These are phyloP conservation scores for Conticribra guillardii DNA, from an alignment of 108 stramenopile species.

Conservation along the genomic window DNA sequence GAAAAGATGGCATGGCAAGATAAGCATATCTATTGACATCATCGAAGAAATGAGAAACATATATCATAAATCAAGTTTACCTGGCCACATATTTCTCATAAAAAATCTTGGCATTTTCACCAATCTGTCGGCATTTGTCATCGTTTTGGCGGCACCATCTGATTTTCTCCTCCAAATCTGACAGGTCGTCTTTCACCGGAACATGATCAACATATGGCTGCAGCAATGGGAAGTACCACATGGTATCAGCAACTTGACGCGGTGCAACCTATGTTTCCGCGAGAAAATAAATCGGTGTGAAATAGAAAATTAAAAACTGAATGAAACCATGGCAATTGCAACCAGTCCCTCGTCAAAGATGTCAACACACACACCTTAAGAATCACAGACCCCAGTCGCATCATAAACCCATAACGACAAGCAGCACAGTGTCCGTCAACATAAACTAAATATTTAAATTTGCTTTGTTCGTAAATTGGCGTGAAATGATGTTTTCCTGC, in stretches of 20 bases:
- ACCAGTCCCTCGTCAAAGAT: background rate
- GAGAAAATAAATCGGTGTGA: no score
- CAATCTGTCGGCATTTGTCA: constrained; percentile 92
- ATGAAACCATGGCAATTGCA: background rate
- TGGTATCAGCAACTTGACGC: constrained; percentile 93
- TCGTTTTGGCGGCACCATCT: constrained; percentile 97
- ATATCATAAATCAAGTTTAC: constrained; percentile 5
- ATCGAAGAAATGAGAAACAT: background rate
- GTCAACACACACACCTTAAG: constrained; percentile 65
- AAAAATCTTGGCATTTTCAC: constrained; percentile 74
- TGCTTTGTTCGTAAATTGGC: constrained; percentile 98
- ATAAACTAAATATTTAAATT: constrained; percentile 98
- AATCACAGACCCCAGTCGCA: constrained; percentile 98
- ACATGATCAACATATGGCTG: constrained; percentile 97
- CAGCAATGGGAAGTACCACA: constrained; percentile 99
- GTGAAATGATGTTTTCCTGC: constrained; percentile 95
- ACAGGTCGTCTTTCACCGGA: constrained; percentile 94
- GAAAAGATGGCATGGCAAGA: background rate
- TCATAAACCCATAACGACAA: constrained; percentile 99
- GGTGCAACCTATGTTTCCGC: constrained; percentile 84
- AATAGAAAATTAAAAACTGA: no score
- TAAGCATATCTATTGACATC: background rate
- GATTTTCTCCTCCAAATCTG: constrained; percentile 96
- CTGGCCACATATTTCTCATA: constrained; percentile 86
- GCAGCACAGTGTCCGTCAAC: constrained; percentile 99